Percentiles rank a stretch among this genome's conserved stretches.
phyloP scores from a whole-genome alignment of 2,329 filamentous ascomycete species.

The Clonostachys rosea region DNA sequence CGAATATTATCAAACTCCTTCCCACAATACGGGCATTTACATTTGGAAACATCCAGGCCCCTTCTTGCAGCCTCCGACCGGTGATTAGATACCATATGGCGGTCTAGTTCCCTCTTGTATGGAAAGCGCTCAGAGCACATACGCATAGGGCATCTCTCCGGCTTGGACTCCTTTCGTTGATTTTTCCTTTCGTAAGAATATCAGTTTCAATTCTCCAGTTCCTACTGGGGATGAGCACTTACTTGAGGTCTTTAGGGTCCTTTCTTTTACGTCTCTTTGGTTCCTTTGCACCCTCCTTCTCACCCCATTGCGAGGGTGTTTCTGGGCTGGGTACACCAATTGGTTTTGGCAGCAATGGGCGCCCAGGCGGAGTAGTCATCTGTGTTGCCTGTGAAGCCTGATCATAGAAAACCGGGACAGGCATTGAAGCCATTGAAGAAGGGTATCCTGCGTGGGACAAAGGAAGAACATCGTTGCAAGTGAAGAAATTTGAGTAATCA shows the following conservation, averaged over 20 bases:
- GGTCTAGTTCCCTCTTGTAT: not conserved
- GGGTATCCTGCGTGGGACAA: not conserved
- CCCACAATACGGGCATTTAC: not conserved
- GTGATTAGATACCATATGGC: not conserved
- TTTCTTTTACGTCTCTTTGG: not conserved
- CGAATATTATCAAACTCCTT: not conserved
- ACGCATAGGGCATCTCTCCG: conserved; percentile 1
- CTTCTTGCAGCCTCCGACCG: not conserved
- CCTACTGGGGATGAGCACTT: not conserved
- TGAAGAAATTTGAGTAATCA: too few relatives aligned
- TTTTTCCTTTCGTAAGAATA: not conserved
- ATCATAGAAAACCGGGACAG: not conserved
- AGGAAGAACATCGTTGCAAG: too few relatives aligned
- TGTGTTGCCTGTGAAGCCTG: too few relatives aligned
- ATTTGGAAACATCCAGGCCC: not conserved
- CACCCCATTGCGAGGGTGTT: not conserved
- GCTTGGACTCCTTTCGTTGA: not conserved
- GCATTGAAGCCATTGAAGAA: not conserved
- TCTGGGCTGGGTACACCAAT: not conserved
- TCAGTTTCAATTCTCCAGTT: not conserved
- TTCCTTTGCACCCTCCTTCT: not conserved
- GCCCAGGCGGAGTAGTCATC: too few relatives aligned
- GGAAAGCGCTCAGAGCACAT: conserved; percentile 1
- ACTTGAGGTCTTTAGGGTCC: not conserved
- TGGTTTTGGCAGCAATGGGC: too few relatives aligned